A percentile compares a stretch with the other conserved stretches of the same genome.
Evolutionary conservation across 1,139 yeast species (phyloP).

Genomic region (Suhomyces bribrorum): DNA sequence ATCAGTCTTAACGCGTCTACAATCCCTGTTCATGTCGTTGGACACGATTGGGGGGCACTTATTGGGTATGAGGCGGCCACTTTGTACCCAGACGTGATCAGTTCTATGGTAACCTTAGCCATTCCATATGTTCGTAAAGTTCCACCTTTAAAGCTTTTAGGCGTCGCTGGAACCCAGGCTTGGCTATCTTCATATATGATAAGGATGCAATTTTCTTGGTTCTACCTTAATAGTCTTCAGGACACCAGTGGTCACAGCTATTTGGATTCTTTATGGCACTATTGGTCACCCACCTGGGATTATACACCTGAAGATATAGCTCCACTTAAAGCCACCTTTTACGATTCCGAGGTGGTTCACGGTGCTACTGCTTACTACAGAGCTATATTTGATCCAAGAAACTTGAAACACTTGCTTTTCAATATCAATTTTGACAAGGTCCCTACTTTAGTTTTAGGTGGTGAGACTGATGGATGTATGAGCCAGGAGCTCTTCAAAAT

Average conservation of each 20-base stretch:
- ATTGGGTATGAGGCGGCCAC: slow-evolving; percentile 38
- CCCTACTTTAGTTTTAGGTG: slow-evolving; percentile 43
- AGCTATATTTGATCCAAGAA: slow-evolving; percentile 29
- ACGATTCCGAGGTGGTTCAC: slow-evolving; percentile 32
- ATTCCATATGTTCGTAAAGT: slow-evolving; percentile 41
- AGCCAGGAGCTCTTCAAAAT: slow-evolving; percentile 27
- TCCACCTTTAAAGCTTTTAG: slow-evolving; percentile 28
- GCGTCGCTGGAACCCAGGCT: slow-evolving; percentile 38
- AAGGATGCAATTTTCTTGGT: slow-evolving; percentile 38
- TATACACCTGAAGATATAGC: slow-evolving; percentile 30
- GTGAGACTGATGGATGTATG: slow-evolving; percentile 46
- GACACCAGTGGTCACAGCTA: slow-evolving; percentile 26
- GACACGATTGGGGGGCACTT: slow-evolving; percentile 53
- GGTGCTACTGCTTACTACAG: slow-evolving; percentile 47
- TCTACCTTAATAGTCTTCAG: slow-evolving; percentile 27
- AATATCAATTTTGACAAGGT: slow-evolving; percentile 38
- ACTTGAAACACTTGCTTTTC: slow-evolving; percentile 27
- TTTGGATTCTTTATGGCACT: slow-evolving; percentile 37
- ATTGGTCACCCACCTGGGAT: slow-evolving; percentile 47
- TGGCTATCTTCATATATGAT: slow-evolving; percentile 41
- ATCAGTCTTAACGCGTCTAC: slow-evolving; percentile 20
- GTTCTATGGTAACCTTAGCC: slow-evolving; percentile 41
- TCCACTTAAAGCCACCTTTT: slow-evolving; percentile 30
- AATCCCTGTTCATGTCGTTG: slow-evolving; percentile 42
- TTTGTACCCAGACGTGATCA: slow-evolving; percentile 37